Evolutionary conservation across 257 asterid genomes (phyloP).

Genomic region (Nicotiana undulata): DNA sequence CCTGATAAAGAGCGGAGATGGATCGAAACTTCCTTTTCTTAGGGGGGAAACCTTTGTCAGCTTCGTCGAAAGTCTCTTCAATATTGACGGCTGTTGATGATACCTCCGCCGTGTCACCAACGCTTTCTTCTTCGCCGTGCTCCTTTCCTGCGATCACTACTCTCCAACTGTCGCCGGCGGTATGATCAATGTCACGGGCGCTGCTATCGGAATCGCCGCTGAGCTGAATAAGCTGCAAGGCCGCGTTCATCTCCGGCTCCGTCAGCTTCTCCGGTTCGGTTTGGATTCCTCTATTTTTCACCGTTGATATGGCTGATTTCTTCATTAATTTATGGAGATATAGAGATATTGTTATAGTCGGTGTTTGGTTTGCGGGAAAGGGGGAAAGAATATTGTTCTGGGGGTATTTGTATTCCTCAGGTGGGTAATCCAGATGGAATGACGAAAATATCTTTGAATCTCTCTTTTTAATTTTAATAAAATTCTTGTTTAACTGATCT

Average conservation of each 20-base stretch:
- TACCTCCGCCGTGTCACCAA: slow-evolving; percentile 37
- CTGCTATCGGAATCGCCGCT: slow-evolving; percentile 35
- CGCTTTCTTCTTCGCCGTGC: slow-evolving; percentile 33
- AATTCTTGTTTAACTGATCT: neutral
- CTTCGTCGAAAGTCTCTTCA: slow-evolving; percentile 15
- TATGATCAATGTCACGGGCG: neutral
- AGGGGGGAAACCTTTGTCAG: slow-evolving; percentile 15
- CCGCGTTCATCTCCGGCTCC: slow-evolving; percentile 62
- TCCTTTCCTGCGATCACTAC: neutral
- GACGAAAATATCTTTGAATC: slow-evolving; percentile 3
- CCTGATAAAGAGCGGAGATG: slow-evolving; percentile 32
- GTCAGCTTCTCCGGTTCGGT: slow-evolving; percentile 24
- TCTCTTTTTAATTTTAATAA: neutral
- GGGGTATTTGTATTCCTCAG: neutral
- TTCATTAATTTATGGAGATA: slow-evolving; percentile 16
- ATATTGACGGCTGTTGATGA: slow-evolving; percentile 9
- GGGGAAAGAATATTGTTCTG: neutral
- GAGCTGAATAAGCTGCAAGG: slow-evolving; percentile 60
- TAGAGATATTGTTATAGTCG: neutral
- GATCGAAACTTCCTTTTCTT: slow-evolving; percentile 43
- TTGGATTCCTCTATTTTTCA: slow-evolving; percentile 16
- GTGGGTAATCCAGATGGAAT: neutral
- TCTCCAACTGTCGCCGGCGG: neutral
- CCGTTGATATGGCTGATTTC: slow-evolving; percentile 12
- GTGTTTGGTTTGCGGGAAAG: neutral